Base-by-base conservation (phyloP, 805 yeast genomes). In the Barnettozyma populi region DNA sequence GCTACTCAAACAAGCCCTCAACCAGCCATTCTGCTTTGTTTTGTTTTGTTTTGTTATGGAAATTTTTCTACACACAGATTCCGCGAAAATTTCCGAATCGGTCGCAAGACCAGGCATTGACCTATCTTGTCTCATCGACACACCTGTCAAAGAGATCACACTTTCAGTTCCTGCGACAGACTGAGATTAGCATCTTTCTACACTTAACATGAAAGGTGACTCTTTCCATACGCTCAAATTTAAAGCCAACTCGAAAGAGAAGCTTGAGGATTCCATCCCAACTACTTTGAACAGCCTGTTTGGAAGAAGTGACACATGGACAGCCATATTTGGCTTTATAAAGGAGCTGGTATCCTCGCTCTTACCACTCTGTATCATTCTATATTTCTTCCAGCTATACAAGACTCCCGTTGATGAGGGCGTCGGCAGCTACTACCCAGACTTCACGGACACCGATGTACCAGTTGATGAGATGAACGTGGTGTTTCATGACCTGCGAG, bases 401-500 rank as follows among this genome's bases (percentile, higher is more conserved):
- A n/a, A 5, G 18, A 16, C 21, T 29, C 49, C 45, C 7, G n/a
- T 21, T 18, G 2, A 21, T 5, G 36, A 21, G 23, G 7, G n/a
- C 11, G 54, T 53, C 9, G 9, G 39, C 0, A 24, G 58, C 7
- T 70, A 66, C 44, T 48, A 54, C 14, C 74, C 74, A 1, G 68
- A 68, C 52, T 55, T 70, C 31, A 71, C 72, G 8, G 52, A 51
- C 68, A 3, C 49, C 57, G 5, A 49, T 60, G 0, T 62, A 59
- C 0, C 51, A 45, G 24, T 53, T 24, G 65, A 63, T 45, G 61
- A 62, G 29, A 60, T 65, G 46, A 65, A 64, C 38, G 88, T 87
- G 10, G 82, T 77, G 55, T 86, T 77, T 58, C 88, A 82, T 63
- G 97, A 90, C 62, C 69, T 90, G 57, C 74, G 71, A 18, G 75